A percentile compares a stretch with the other conserved stretches of the same genome.
Conservation (phyloP, 2,329 filamentous ascomycete genomes). For the Periconia macrospinosa region DNA sequence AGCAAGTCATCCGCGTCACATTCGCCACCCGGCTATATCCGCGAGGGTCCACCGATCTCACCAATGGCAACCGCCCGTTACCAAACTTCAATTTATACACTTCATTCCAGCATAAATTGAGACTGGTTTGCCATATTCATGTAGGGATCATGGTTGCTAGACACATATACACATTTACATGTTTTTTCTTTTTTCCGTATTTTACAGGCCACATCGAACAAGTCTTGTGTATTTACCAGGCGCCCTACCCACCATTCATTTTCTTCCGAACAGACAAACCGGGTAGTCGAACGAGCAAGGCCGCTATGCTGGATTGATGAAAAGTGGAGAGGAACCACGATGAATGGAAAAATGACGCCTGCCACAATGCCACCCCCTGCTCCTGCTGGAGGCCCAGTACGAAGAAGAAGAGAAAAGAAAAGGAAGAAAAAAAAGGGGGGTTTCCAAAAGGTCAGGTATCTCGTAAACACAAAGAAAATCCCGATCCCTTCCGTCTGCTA, state of each 20-base stretch:
- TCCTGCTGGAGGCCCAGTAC: constrained; percentile 8
- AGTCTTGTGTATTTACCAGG: constrained; percentile 22
- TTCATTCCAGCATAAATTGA: too few relatives aligned
- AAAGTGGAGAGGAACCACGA: constrained; percentile 12
- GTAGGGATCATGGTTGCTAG: too few relatives aligned
- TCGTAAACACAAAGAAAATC: constrained; percentile 29
- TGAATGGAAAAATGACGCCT: constrained; percentile 31
- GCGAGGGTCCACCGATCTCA: not conserved
- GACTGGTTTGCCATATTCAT: too few relatives aligned
- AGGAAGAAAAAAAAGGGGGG: not conserved
- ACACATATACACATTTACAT: not conserved
- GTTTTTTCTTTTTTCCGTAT: constrained; percentile 9
- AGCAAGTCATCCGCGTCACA: not conserved
- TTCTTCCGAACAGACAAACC: not conserved
- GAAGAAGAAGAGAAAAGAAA: constrained; percentile 16
- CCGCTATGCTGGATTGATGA: constrained; percentile 28
- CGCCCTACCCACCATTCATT: not conserved
- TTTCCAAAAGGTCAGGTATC: constrained; percentile 26
- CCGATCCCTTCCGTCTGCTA: constrained; percentile 17
- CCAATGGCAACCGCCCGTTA: not conserved
- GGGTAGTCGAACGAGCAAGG: constrained; percentile 14
- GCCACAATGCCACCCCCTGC: constrained; percentile 27
- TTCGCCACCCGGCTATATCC: not conserved
- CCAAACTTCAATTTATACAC: too few relatives aligned
- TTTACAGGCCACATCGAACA: constrained; percentile 14